Conservation (phyloP, 2,329 filamentous ascomycete species). For the Aurifilum marmelostoma region DNA sequence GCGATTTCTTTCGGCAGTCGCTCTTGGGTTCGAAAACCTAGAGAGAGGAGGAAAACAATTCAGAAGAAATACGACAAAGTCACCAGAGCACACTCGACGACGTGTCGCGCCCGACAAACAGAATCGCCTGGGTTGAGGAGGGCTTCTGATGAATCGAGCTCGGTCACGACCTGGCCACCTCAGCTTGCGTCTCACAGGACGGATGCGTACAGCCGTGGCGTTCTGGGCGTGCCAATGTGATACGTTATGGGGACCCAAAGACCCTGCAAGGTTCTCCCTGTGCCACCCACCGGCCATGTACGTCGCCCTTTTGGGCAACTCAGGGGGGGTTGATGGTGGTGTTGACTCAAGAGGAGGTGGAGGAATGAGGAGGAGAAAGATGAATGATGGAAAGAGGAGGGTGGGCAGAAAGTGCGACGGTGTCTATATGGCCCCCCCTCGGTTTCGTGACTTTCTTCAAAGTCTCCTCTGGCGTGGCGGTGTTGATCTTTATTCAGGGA, state of each 20-base stretch:
- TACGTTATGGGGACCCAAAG: not conserved
- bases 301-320: not conserved
- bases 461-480: not conserved
- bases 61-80: not conserved
- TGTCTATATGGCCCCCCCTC: not conserved
- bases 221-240: not conserved
- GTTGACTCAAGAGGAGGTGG: not conserved
- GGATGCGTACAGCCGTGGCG: not conserved
- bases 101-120: not conserved
- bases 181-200: not conserved
- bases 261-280: not conserved
- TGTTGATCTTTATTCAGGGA: not conserved
- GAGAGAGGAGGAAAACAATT: not conserved
- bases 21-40: not conserved
- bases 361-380: too few species aligned
- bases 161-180: conserved; percentile 3
- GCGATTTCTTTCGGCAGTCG: not conserved
- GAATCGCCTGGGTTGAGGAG: not conserved
- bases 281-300: not conserved
- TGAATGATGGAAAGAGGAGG: too few species aligned
- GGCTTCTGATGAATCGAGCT: not conserved
- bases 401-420: not conserved
- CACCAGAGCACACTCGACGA: not conserved
- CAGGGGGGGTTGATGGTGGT: not conserved
- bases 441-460: too few species aligned